Evolutionary conservation across 352 stramenopile genomes (phyloP).

Genomic region (Phytopythium boreale): DNA sequence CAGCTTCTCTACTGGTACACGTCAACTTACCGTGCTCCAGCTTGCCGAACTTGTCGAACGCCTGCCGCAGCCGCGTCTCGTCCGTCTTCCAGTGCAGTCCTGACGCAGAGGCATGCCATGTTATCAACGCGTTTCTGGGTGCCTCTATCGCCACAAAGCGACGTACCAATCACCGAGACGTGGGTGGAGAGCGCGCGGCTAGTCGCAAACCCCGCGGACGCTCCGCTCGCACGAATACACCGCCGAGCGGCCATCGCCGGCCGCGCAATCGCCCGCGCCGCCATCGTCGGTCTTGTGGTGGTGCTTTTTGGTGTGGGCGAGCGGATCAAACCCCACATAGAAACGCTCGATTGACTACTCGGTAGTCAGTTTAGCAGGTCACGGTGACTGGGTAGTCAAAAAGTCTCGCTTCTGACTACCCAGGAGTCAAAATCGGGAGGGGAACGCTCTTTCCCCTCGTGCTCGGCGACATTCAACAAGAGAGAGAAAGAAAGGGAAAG

Average conservation of each 20-base stretch:
- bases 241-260: conserved; percentile 10
- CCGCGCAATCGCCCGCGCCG: conserved; percentile 11
- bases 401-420: no score
- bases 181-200: conserved; percentile 36
- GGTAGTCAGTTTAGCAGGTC: neutral
- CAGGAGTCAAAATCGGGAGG: neutral
- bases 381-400: no score
- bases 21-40: conserved; percentile 38
- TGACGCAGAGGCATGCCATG: conserved; percentile 9
- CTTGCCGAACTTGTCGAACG: conserved; percentile 48
- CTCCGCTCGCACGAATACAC: neutral
- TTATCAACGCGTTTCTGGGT: no score
- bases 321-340: neutral
- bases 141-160: neutral
- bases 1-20: neutral
- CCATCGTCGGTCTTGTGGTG: neutral
- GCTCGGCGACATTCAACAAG: neutral
- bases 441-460: neutral
- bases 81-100: conserved; percentile 85
- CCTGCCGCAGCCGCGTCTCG: conserved; percentile 56
- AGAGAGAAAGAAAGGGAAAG: neutral
- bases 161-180: conserved; percentile 55
- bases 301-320: no score
- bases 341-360: conserved; percentile 7
- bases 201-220: neutral